Base-by-base conservation (phyloP, 2,329 filamentous ascomycete species). In the Alternaria ethzedia region DNA sequence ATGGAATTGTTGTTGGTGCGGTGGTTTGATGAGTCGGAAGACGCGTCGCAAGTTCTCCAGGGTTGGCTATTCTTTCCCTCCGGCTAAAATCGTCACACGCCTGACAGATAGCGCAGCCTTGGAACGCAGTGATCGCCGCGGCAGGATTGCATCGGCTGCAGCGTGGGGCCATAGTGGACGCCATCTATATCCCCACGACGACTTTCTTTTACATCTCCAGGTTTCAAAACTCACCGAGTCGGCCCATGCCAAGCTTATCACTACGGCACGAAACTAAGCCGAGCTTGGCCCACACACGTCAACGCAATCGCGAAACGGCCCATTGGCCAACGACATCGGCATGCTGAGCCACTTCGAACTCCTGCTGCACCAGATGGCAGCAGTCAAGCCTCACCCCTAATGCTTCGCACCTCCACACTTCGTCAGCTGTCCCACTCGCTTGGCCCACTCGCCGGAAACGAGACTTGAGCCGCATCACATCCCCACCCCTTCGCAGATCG, bases 401-500 rank as follows among this genome's bases (percentile, higher is more conserved):
- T 59, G 63, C 70, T 66, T 67, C 51, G 49, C 60, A 43, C 26
- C 61, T 69, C 63, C 64, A 63, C 58, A 61, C 56, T 64, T 64
- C 61, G 64, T 62, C 58, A 57, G 49, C 56, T 30, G 68, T 64
- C 67, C 74, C 71, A 36, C 47, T 13, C 47, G 47, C 26, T 51
- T 44, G 67, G 63, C 67, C 74, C 72, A 73, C 69, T 54, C 43
- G 12, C 54, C 59, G 62, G 58, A 71, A 70, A 70, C 71, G 67
- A 68, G 66, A 71, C 66, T 73, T 70, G 67, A 77, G 75, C 77
- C 74, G 70, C 76, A 77, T 72, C 72, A 70, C 49, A 60, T 57
- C 54, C 57, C 52, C 64, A 61, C 57, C 59, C 50, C 28, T 63
- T 55, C 21, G 47, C 36, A 56, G 59, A 66, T 59, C 58, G 30